Evolutionary conservation across 202 grass and related monocot species (phyloP), one percentile per base, ranked within the genome.

Genomic region (Digitaria exilis): DNA sequence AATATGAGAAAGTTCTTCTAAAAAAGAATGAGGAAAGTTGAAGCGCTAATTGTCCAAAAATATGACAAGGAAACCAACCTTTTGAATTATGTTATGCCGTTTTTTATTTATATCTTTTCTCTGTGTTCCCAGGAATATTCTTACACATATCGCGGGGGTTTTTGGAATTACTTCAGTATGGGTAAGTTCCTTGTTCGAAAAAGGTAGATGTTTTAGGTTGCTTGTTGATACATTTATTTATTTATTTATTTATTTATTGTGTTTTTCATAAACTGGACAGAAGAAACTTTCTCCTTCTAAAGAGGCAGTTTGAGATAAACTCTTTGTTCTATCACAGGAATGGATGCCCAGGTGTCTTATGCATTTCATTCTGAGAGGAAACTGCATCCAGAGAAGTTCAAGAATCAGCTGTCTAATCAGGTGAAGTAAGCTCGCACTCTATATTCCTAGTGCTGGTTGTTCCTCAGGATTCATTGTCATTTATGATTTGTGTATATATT

Each of bases 101-200:
- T 32, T 25, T 74, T 79, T 70, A 17, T 49, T 21, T 61, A 55
- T 90, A 76, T 55, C 35, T 76, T 86, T 51, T 75, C 1, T 37
- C 37, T 72, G 17, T 89, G 21, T 84, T 37, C 24, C 69, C 87
- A 99, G 96, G 89, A 96, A 76, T 88, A 87, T 64, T 92, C 87
- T 86, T 92, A 78, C 71, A 95, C 91, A 75, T 99, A 84, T 82
- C 89, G 89, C 65, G 96, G 96, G 26, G 93, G 91, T 1, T 99
- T 99, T 83, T 99, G 93, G 93, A 99, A 99, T 78, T 99, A 99
- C 82, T 99, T 99, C 72, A 96, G 96, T 79, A 96, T 99, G 86
- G 96, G 96, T 99, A 86, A 94, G 93, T 89, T 71, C 21, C 57
- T 85, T 89, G 14, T 71, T 82, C 82, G 18, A 34, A 52, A 30